A percentile compares a stretch with the other conserved stretches of the same genome.
Evolutionary conservation across 176 grass and related monocot species (phyloP).

Genomic region (Carex myosuroides): DNA sequence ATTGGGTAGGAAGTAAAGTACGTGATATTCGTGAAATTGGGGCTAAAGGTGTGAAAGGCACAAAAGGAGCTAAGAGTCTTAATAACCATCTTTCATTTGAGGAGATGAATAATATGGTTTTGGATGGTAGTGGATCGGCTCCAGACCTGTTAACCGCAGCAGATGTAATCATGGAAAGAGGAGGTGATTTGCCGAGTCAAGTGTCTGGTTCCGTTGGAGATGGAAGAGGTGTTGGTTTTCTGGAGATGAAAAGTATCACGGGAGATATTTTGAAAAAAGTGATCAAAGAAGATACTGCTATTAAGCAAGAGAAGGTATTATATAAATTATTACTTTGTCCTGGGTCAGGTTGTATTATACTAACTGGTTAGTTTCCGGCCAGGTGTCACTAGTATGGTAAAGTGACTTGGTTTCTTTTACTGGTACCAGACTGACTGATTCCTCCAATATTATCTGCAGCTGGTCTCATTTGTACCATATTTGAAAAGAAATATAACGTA

Average conservation of each 20-base stretch:
- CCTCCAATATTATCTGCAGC: background rate
- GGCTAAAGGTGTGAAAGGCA: constrained; percentile 1
- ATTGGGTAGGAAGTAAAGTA: constrained; percentile 32
- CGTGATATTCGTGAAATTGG: constrained; percentile 15
- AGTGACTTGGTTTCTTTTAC: background rate
- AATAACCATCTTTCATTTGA: background rate
- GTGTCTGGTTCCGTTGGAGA: background rate
- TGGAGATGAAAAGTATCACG: constrained; percentile 1
- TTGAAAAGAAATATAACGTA: background rate
- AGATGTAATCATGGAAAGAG: background rate
- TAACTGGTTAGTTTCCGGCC: background rate
- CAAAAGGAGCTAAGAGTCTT: background rate
- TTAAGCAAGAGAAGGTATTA: constrained; percentile 6
- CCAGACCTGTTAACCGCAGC: background rate
- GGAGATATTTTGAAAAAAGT: constrained; percentile 13
- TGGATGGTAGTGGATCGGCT: background rate
- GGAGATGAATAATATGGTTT: background rate
- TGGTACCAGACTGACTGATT: background rate
- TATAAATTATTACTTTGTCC: background rate
- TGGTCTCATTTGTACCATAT: background rate
- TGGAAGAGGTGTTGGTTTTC: background rate
- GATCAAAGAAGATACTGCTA: background rate
- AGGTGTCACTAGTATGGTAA: background rate
- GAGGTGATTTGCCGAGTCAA: background rate
- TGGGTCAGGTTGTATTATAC: background rate